Percentiles rank a stretch among this genome's conserved stretches.
Conservation (phyloP, 2,329 filamentous ascomycete genomes). For the Leptographium flavum region DNA sequence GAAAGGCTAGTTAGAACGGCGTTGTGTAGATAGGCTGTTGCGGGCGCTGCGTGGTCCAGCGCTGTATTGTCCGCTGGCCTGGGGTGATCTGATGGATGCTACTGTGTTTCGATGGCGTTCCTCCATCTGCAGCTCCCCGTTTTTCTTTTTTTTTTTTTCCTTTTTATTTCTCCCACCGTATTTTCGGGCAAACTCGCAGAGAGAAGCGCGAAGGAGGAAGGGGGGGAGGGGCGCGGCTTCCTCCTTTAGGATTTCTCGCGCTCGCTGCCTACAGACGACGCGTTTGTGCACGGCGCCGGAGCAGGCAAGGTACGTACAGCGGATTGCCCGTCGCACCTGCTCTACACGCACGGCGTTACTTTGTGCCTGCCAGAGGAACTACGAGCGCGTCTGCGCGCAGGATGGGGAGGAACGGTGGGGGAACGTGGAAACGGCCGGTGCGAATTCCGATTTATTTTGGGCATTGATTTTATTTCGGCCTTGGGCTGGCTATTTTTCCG, state of each 20-base stretch:
- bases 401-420: background rate
- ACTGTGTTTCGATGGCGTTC: background rate
- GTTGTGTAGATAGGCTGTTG: background rate
- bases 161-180: background rate
- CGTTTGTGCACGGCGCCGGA: background rate
- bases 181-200: constrained; percentile 1
- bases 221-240: background rate
- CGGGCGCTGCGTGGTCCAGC: too few species aligned
- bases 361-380: too few species aligned
- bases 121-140: background rate
- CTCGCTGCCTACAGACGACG: background rate
- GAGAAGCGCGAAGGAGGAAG: too few species aligned
- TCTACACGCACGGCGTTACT: too few species aligned
- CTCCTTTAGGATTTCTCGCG: background rate
- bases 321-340: too few species aligned
- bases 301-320: too few species aligned
- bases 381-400: too few species aligned
- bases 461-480: too few species aligned
- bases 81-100: background rate
- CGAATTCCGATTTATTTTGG: too few species aligned
- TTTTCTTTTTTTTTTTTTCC: too few species aligned
- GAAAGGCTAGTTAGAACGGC: background rate
- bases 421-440: background rate
- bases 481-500: too few species aligned
- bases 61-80: background rate